Evolutionary conservation across 257 asterid species (phyloP).

Genomic region (Scutellaria galericulata): DNA sequence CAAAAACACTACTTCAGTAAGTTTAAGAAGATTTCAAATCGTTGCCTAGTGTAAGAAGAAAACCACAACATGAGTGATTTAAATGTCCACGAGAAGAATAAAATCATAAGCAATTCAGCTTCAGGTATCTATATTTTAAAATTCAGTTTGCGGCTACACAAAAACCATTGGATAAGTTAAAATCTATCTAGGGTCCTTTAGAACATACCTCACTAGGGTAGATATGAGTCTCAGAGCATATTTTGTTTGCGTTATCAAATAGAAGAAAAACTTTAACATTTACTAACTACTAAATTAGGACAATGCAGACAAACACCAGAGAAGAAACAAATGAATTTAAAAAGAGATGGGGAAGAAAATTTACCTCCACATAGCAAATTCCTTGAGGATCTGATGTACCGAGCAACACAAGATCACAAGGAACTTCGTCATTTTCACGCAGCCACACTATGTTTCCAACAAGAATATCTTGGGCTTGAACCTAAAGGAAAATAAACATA

Average conservation of each 20-base stretch:
- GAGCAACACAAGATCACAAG: conserved; percentile 94
- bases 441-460: conserved; percentile 96
- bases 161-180: conserved; percentile 13
- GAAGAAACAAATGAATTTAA: conserved; percentile 26
- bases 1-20: background rate
- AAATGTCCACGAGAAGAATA: background rate
- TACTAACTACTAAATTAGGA: conserved; percentile 18
- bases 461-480: conserved; percentile 88
- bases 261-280: conserved; percentile 14
- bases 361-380: conserved; percentile 92
- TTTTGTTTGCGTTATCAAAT: conserved; percentile 12
- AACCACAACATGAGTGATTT: background rate
- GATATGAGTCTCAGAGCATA: background rate
- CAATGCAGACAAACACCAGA: conserved; percentile 27
- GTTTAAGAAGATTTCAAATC: background rate
- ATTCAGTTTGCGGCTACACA: conserved; percentile 22
- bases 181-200: conserved; percentile 6
- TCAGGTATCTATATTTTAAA: conserved; percentile 11
- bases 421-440: conserved; percentile 99
- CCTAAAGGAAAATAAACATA: conserved; percentile 49
- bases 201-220: conserved; percentile 13
- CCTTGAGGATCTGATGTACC: conserved; percentile 97
- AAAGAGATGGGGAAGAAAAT: conserved; percentile 22
- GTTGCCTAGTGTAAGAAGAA: background rate
- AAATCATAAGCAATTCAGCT: conserved; percentile 24